Evolutionary conservation across 2,329 filamentous ascomycete species (phyloP).

Genomic region (Ramularia collo-cygni): DNA sequence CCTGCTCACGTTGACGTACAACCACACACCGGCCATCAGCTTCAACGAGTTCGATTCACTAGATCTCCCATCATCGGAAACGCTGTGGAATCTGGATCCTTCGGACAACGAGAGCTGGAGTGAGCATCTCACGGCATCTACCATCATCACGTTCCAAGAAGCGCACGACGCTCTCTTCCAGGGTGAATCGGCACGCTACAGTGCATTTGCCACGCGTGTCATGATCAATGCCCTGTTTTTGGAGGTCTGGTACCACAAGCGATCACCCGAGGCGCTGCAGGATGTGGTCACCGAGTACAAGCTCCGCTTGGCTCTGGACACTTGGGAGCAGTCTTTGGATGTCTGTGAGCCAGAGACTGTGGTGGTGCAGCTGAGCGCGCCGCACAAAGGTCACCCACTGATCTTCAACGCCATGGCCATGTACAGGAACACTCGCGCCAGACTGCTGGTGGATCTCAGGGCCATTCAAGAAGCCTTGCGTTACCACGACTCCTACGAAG

Average conservation of each 20-base stretch:
- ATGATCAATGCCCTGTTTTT: constrained; percentile 99
- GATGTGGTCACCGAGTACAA: constrained; percentile 98
- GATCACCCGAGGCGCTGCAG: constrained; percentile 92
- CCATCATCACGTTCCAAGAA: constrained; percentile 79
- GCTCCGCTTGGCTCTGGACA: constrained; percentile 87
- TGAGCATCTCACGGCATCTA: constrained; percentile 64
- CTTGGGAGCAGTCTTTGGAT: constrained; percentile 96
- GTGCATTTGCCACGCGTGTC: constrained; percentile 90
- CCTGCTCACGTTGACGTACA: constrained; percentile 88
- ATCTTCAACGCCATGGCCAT: constrained; percentile 98
- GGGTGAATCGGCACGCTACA: constrained; percentile 83
- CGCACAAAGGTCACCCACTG: constrained; percentile 90
- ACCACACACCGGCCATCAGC: constrained; percentile 94
- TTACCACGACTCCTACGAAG: constrained; percentile 95
- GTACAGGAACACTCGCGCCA: constrained; percentile 86
- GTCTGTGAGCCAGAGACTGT: constrained; percentile 88
- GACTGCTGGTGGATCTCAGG: constrained; percentile 92
- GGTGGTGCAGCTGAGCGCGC: constrained; percentile 81
- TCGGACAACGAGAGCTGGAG: constrained; percentile 77
- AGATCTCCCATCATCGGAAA: constrained; percentile 86
- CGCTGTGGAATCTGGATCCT: constrained; percentile 81
- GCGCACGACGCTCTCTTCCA: constrained; percentile 95
- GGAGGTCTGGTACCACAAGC: constrained; percentile 98
- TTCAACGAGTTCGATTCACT: constrained; percentile 97
- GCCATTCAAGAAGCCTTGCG: constrained; percentile 91